Evolutionary conservation across 176 grass and related monocot genomes (phyloP), one percentile per base, ranked within the genome.

Genomic region (barley (Hordeum vulgare)): DNA sequence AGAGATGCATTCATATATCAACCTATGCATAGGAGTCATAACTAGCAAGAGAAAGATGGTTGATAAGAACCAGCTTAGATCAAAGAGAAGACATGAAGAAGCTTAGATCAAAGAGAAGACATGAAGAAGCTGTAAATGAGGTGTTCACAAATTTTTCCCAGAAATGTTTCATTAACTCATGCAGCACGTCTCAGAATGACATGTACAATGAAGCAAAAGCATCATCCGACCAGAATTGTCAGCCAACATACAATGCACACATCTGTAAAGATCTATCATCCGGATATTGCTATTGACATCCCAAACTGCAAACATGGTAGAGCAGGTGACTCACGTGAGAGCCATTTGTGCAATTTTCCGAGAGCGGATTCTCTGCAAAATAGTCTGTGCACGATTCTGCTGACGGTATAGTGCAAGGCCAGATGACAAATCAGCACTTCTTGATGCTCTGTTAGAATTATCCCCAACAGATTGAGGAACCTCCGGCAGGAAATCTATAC

Each of bases 351-450:
- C 76, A 85, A 89, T 79, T 86, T 89, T 99, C 75, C 91, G 90
- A 7, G 85, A 89, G 58, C 93, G 96, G 41, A 99, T 99, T 85
- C 86, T 96, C 88, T 90, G 91, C 91, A 99, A 99, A 93, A 99
- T 87, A 57, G 87, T 92, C 37, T 92, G 83, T 21, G 90, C 85
- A 57, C 96, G 89, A 26, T 96, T 94, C 80, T 99, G 96, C 51
- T 73, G 91, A 57, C 91, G 90, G 74, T 99, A 96, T 44, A 94
- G 45, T 71, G 83, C 45, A 85, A 99, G 91, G 7, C 91, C 85
- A 18, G 96, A 80, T 80, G 87, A 88, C 64, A 99, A 68, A 83
- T 94, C 91, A 81, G 53, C 85, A 81, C 49, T 89, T 74, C 75
- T 88, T 20, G 76, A 35, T 18, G 77, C 42, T 89, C 90, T 80